A percentile compares a stretch with the other conserved stretches of the same genome.
phyloP scores from a whole-genome alignment of 441 rosid species.

The Eugenia klotzschiana region DNA sequence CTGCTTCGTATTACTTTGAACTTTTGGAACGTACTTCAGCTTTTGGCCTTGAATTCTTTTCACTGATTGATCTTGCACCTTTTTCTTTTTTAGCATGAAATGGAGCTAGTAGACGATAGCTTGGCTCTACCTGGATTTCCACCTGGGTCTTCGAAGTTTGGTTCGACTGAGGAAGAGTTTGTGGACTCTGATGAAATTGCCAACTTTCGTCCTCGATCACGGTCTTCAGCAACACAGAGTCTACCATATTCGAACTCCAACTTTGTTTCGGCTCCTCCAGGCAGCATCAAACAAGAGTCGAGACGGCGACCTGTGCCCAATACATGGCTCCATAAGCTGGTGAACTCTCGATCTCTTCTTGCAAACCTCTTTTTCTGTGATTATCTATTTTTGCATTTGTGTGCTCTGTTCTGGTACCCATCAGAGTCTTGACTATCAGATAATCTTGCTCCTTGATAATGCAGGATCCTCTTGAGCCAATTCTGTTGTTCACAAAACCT shows the following conservation, averaged over 20 bases:
- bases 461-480: slow-evolving; percentile 91
- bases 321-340: slow-evolving; percentile 89
- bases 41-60: neutral
- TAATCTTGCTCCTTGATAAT: neutral
- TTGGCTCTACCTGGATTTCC: slow-evolving; percentile 52
- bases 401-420: neutral
- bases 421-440: neutral
- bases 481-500: slow-evolving; percentile 77
- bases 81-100: slow-evolving; percentile 43
- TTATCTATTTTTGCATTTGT: neutral
- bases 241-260: slow-evolving; percentile 36
- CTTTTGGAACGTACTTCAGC: neutral
- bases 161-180: slow-evolving; percentile 75
- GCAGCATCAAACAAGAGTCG: slow-evolving; percentile 51
- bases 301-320: slow-evolving; percentile 43
- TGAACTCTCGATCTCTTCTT: slow-evolving; percentile 2
- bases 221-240: slow-evolving; percentile 35
- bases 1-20: neutral
- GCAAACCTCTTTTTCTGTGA: neutral
- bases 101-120: slow-evolving; percentile 70
- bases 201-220: slow-evolving; percentile 34
- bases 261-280: slow-evolving; percentile 24
- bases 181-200: slow-evolving; percentile 78
- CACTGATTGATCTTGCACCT: neutral
- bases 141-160: slow-evolving; percentile 51